Percentiles rank a stretch among this genome's conserved stretches.
phyloP scores from a whole-genome alignment of 2,329 filamentous ascomycete species.

The Talaromyces sp. region DNA sequence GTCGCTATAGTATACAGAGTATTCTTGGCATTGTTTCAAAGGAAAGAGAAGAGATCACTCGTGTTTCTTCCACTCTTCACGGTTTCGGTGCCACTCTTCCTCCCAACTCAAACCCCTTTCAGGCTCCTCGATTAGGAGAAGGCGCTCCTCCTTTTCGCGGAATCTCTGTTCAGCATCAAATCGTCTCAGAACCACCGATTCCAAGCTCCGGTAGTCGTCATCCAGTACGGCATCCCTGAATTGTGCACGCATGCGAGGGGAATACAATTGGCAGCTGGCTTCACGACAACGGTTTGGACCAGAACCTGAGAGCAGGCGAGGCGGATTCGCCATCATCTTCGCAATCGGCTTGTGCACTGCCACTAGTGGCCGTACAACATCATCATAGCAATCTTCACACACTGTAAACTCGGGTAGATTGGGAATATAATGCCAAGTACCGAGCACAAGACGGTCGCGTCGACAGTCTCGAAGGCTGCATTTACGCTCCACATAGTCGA shows the following conservation, averaged over 20 bases:
- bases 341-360: conserved; percentile 53
- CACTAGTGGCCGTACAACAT: conserved; percentile 67
- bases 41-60: conserved; percentile 30
- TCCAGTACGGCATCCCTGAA: conserved; percentile 63
- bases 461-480: conserved; percentile 58
- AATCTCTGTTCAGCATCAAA: conserved; percentile 56
- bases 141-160: conserved; percentile 49
- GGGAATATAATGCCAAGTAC: conserved; percentile 74
- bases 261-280: conserved; percentile 72
- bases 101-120: conserved; percentile 50
- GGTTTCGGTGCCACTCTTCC: conserved; percentile 44
- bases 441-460: conserved; percentile 56
- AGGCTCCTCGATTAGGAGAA: conserved; percentile 50
- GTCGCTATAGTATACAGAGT: no score
- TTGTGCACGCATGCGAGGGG: conserved; percentile 67
- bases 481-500: conserved; percentile 58
- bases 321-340: conserved; percentile 58
- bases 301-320: conserved; percentile 54
- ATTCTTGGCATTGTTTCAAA: no score
- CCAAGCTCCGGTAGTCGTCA: conserved; percentile 63
- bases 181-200: conserved; percentile 54
- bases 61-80: conserved; percentile 49
- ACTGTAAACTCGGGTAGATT: conserved; percentile 72
- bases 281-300: conserved; percentile 25
- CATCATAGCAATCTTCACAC: conserved; percentile 80